Evolutionary conservation across 768 basidiomycete genomes (phyloP).

Genomic region (Crepidotus variabilis): DNA sequence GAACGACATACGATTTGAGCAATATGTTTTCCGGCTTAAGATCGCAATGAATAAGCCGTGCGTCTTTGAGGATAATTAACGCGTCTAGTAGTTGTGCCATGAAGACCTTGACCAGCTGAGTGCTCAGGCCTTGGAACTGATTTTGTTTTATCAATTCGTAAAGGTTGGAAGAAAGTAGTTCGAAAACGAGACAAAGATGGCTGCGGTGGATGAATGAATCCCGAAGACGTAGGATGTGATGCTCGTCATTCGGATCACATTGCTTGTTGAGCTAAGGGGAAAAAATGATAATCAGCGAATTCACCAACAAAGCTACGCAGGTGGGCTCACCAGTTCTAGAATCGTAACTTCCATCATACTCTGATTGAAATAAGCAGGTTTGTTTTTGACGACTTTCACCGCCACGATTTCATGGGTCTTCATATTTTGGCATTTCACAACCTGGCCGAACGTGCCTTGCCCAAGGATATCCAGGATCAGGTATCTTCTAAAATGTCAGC

Average conservation of each 20-base stretch:
- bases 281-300: conserved; percentile 7
- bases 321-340: conserved; percentile 78
- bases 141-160: conserved; percentile 99
- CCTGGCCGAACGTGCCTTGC: conserved; percentile 98
- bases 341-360: conserved; percentile 99
- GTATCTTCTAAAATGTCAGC: conserved; percentile 52
- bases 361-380: conserved; percentile 99
- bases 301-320: too few relatives aligned
- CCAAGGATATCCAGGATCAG: conserved; percentile 97
- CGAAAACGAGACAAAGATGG: conserved; percentile 97
- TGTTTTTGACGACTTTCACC: conserved; percentile 99
- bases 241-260: conserved; percentile 91
- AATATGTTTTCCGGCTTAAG: conserved; percentile 98
- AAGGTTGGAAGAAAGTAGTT: conserved; percentile 92
- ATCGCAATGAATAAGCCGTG: conserved; percentile 96
- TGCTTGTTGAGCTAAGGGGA: conserved; percentile 79
- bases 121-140: conserved; percentile 95
- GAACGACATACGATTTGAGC: conserved; percentile 73
- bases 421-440: conserved; percentile 99
- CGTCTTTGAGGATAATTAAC: conserved; percentile 89
- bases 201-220: conserved; percentile 97
- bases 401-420: conserved; percentile 98
- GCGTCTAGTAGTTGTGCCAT: conserved; percentile 94
- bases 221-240: conserved; percentile 91
- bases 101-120: conserved; percentile 97